Base-by-base conservation (phyloP, 2,329 filamentous ascomycete genomes). In the Catunica adiposa region DNA sequence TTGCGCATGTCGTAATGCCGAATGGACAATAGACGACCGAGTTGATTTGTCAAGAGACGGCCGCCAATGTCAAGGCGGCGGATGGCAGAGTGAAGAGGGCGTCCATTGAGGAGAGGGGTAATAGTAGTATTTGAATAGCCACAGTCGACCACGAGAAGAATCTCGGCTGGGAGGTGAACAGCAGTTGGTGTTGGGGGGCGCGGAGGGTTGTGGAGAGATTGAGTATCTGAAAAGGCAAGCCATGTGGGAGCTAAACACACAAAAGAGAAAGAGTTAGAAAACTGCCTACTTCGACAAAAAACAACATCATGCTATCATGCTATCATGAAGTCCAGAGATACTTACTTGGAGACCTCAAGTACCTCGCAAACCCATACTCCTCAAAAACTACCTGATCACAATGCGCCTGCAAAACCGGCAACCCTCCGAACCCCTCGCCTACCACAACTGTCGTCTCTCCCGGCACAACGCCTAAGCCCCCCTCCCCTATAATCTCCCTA, bases 311-410 rank as follows among this genome's bases (percentile, higher is more conserved):
- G n/a, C n/a, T n/a, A n/a, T n/a, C n/a, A n/a, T n/a, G n/a, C n/a
- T n/a, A n/a, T n/a, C 8, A 6, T 5, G 37, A 46, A 37, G 34
- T 11, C 9, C 34, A 20, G 11, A 17, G 3, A 20, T 34, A 62
- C 71, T 58, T 66, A 79, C 86, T 86, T 60, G 86, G 72, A 57
- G 79, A 82, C 59, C 92, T 80, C 61, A 84, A 84, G 69, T 94
- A 94, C 61, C 85, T 84, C 9, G 83, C 79, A 68, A 98, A 98
- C 1, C 87, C 87, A 71, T 92, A 98, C 66, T 97, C 89, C 66
- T 98, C 92, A 72, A 98, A 97, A 1, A 97, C 80, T 65, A 98
- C 88, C 71, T 98, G 90, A 64, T 98, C 92, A 62, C 87, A 89
- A 66, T 96, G 92, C 40, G 83, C 79, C 68, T 96, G 89, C 60